A percentile compares a stretch with the other conserved stretches of the same genome.
phyloP scores from a whole-genome alignment of 2,329 filamentous ascomycete species.

The Alternaria burnsii region DNA sequence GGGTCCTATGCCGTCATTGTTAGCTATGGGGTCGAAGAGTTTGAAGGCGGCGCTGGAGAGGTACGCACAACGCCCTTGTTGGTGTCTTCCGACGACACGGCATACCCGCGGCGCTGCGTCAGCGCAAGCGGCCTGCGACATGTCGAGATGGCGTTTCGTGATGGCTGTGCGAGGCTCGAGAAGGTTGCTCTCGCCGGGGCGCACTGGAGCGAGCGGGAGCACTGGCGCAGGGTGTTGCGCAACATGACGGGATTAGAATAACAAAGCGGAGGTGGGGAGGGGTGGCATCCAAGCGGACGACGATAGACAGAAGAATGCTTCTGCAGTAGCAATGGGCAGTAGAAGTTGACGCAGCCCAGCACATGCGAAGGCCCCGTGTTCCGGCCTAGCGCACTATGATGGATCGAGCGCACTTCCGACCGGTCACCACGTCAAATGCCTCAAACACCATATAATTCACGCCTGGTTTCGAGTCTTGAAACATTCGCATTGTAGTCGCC shows the following conservation, averaged over 20 bases:
- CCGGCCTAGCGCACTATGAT: conserved; percentile 27
- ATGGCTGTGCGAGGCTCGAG: conserved; percentile 51
- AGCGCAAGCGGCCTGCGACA: conserved; percentile 59
- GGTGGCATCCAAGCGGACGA: conserved; percentile 44
- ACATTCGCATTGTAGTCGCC: not conserved
- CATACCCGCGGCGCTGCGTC: conserved; percentile 64
- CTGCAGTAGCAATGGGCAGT: conserved; percentile 27
- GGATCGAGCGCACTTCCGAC: conserved; percentile 20
- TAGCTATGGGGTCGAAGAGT: conserved; percentile 32
- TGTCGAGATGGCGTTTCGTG: conserved; percentile 55
- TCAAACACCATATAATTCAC: conserved; percentile 17
- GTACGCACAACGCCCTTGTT: conserved; percentile 67
- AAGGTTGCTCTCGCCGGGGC: conserved; percentile 57
- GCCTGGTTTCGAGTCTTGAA: not conserved
- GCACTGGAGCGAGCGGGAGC: conserved; percentile 71
- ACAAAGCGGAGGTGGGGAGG: conserved; percentile 27
- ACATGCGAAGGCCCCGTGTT: conserved; percentile 28
- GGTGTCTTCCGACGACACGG: conserved; percentile 65
- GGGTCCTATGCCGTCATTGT: conserved; percentile 67
- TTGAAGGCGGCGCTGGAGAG: conserved; percentile 15
- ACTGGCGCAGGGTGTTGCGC: conserved; percentile 72
- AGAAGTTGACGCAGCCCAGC: conserved; percentile 27
- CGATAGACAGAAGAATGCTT: conserved; percentile 30
- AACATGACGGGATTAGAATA: conserved; percentile 66
- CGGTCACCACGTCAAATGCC: conserved; percentile 32